Percentiles rank a stretch among this genome's conserved stretches.
These are phyloP conservation scores for Haplosporangium sp. DNA, from an alignment of 371 early-diverging fungal genomes.

Conservation along the genomic window DNA sequence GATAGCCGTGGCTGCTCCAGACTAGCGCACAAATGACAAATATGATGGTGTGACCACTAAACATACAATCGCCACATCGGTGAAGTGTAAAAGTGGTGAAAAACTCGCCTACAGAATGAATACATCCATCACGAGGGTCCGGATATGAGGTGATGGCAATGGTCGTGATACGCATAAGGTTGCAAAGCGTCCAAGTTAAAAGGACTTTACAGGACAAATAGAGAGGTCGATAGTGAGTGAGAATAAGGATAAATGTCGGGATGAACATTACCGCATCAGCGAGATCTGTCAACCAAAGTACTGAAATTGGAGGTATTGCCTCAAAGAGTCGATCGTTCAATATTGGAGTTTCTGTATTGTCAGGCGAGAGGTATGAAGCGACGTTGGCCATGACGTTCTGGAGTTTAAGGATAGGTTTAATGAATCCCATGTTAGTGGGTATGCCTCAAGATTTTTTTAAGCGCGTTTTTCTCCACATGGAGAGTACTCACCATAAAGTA, in stretches of 20 bases:
- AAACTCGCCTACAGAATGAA: conserved; percentile 61
- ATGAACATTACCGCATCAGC: conserved; percentile 66
- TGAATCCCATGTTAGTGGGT: not conserved
- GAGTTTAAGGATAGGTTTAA: not conserved
- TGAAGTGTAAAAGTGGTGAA: conserved; percentile 64
- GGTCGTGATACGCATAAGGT: conserved; percentile 67
- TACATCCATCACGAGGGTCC: conserved; percentile 66
- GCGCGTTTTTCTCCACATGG: not conserved
- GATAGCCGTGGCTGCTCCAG: conserved; percentile 63
- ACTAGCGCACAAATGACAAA: conserved; percentile 65
- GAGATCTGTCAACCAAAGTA: conserved; percentile 68
- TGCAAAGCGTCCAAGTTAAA: conserved; percentile 62
- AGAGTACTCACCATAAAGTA: conserved; percentile 43
- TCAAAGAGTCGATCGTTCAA: conserved; percentile 66
- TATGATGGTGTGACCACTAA: conserved; percentile 70
- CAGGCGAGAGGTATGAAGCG: conserved; percentile 66
- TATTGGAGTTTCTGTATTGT: conserved; percentile 56
- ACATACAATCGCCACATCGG: conserved; percentile 70
- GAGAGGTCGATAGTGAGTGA: conserved; percentile 63
- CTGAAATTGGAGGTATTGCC: conserved; percentile 57
- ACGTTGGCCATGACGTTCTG: conserved; percentile 71
- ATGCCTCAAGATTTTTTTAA: not conserved
- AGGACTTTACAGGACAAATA: conserved; percentile 61
- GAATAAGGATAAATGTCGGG: conserved; percentile 59
- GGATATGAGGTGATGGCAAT: conserved; percentile 71